These are phyloP conservation scores for Zymoseptoria tritici DNA, from an alignment of 2,329 filamentous ascomycete genomes.

Conservation along the genomic window DNA sequence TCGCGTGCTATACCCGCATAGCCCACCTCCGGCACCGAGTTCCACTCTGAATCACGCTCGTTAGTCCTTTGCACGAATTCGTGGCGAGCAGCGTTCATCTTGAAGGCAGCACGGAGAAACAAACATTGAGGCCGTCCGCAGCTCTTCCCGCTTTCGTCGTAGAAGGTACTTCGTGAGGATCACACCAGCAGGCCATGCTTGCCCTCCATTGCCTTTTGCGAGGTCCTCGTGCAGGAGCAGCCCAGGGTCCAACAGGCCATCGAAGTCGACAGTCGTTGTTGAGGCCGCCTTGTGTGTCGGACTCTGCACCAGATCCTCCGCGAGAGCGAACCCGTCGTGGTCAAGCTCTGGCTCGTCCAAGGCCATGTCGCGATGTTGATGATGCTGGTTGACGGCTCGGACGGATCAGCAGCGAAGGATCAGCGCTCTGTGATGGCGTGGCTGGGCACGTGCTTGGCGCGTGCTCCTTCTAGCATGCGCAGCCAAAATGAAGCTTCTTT, in stretches of 20 bases:
- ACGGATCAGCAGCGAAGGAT: not conserved
- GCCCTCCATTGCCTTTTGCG: constrained; percentile 79
- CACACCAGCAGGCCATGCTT: constrained; percentile 92
- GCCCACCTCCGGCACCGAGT: constrained; percentile 82
- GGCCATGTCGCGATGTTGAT: not conserved
- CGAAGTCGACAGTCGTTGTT: constrained; percentile 55
- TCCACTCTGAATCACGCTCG: constrained; percentile 57
- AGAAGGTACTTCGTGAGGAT: constrained; percentile 81
- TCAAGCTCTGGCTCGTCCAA: constrained; percentile 4
- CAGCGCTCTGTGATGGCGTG: not conserved
- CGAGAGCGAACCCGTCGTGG: constrained; percentile 33
- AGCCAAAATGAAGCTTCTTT: not conserved
- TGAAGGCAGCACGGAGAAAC: constrained; percentile 27
- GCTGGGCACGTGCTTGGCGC: not conserved
- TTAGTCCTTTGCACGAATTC: not conserved
- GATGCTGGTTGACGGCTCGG: not conserved
- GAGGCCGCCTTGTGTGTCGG: constrained; percentile 46
- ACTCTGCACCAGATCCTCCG: constrained; percentile 50
- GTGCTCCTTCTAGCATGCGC: not conserved
- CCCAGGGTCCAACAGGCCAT: constrained; percentile 61
- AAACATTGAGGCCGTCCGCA: constrained; percentile 66
- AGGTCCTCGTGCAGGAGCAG: constrained; percentile 80
- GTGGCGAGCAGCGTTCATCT: not conserved
- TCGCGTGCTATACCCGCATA: constrained; percentile 53
- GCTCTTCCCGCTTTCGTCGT: constrained; percentile 56